Evolutionary conservation across 2,329 filamentous ascomycete species (phyloP).

Genomic region (Scolecobasidium constrictum): DNA sequence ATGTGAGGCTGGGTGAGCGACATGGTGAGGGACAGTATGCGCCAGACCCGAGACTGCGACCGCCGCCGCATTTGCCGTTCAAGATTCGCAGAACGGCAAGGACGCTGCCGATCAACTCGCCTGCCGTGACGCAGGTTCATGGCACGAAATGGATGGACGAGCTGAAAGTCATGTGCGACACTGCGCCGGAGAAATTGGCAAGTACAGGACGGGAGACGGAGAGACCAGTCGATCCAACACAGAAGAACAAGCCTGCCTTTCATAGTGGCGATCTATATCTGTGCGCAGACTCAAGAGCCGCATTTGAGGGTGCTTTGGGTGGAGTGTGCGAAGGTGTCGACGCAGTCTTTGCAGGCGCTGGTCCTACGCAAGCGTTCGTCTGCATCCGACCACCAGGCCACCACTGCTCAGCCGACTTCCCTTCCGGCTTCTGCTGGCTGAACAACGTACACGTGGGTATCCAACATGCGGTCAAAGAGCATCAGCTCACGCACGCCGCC

Average conservation of each 20-base stretch:
- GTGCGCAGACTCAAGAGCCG: constrained; percentile 72
- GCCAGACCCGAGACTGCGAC: constrained; percentile 51
- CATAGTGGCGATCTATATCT: constrained; percentile 90
- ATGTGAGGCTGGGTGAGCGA: constrained; percentile 77
- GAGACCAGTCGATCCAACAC: constrained; percentile 31
- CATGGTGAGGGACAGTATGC: constrained; percentile 61
- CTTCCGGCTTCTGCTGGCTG: constrained; percentile 96
- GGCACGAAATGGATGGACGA: constrained; percentile 91
- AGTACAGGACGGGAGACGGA: constrained; percentile 33
- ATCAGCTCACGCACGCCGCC: constrained; percentile 85
- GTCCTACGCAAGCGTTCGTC: constrained; percentile 73
- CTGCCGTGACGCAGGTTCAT: constrained; percentile 81
- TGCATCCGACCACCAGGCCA: constrained; percentile 89
- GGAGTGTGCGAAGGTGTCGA: constrained; percentile 92
- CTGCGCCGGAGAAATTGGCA: constrained; percentile 67
- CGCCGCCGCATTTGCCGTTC: constrained; percentile 48
- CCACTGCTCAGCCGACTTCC: constrained; percentile 80
- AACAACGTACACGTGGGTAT: constrained; percentile 98
- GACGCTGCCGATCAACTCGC: constrained; percentile 57
- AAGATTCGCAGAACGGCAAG: constrained; percentile 73
- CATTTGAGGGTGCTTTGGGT: constrained; percentile 83
- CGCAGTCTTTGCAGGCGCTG: constrained; percentile 54
- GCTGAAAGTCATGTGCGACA: constrained; percentile 71
- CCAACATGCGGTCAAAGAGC: constrained; percentile 71
- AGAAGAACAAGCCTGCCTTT: constrained; percentile 47